Evolutionary conservation across 176 grass and related monocot genomes (phyloP).

Genomic region (Elaeis guineensis): DNA sequence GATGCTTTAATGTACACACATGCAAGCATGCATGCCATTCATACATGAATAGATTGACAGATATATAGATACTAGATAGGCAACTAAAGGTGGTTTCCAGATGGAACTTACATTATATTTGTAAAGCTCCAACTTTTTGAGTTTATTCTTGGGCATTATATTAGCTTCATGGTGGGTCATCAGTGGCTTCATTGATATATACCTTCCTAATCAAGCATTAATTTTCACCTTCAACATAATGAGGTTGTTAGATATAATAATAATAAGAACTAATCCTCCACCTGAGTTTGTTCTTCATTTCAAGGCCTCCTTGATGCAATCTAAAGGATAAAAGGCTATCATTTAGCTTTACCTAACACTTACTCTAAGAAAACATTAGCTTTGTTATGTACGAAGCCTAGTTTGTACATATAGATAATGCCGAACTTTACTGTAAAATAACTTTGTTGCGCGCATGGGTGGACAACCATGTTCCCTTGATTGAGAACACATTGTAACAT

Average conservation of each 20-base stretch:
- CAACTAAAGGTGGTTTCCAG: too few relatives aligned
- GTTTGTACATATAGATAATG: not conserved
- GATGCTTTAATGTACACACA: too few relatives aligned
- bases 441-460: not conserved
- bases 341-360: slow-evolving; percentile 1
- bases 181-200: too few relatives aligned
- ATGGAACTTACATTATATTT: too few relatives aligned
- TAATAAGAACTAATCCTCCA: not conserved
- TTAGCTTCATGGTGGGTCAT: too few relatives aligned
- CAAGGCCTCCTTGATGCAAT: not conserved
- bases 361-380: not conserved
- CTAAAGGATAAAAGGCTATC: not conserved
- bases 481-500: not conserved
- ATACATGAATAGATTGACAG: too few relatives aligned
- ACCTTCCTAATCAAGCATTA: too few relatives aligned
- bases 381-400: not conserved
- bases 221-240: not conserved
- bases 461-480: not conserved
- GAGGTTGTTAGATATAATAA: not conserved
- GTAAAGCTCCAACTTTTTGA: too few relatives aligned
- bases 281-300: not conserved
- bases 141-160: too few relatives aligned
- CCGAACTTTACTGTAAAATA: not conserved
- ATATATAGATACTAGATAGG: too few relatives aligned
- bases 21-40: too few relatives aligned